Evolutionary conservation across 139 green algal genomes (phyloP), one percentile per base, ranked within the genome.

Genomic region (Yamagishiella unicocca): DNA sequence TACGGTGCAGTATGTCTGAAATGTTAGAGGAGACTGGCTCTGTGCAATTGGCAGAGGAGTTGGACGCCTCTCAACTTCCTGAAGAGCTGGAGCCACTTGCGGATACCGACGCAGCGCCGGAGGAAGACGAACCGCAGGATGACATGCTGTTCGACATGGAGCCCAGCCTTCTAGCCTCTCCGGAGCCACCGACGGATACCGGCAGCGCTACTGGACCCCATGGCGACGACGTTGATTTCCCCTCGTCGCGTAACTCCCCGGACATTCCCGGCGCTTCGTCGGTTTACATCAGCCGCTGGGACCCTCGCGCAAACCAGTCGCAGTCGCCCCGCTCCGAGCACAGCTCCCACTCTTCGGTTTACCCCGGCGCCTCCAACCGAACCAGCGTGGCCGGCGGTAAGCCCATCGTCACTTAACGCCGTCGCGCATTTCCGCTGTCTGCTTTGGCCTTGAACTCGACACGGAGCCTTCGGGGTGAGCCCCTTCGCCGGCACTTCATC

Each of bases 181-280:
- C 10, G 55, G n/a, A 66, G 55, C 19, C 45, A 14, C 31, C 66
- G 45, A 45, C 3, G 2, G 66, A 46, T 4, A 74, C 43, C 66
- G 31, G 33, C n/a, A n/a, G n/a, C n/a, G n/a, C n/a, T n/a, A n/a
- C n/a, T n/a, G 24, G 66, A 74, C 2, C 31, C 66, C 6, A 37
- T 55, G 72, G 72, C 14, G 74, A 83, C 27, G 35, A 54, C 77
- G 46, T 85, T 25, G 79, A 85, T 2, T 85, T 85, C 29, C 40
- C 79, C 0, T 62, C 61, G 3, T 25, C 79, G 4, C 58, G n/a
- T 4, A 74, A 85, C 40, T 76, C 61, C 3, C 79, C 79, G 1
- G 79, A 85, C 61, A 85, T 85, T 8, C 79, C 61, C 29, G 79
- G 79, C 9, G 79, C 79, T 12, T 76, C 79, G 0, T 85, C 79